These are phyloP conservation scores for Nakazawaea populi DNA, from an alignment of 805 yeast species.

Conservation along the genomic window DNA sequence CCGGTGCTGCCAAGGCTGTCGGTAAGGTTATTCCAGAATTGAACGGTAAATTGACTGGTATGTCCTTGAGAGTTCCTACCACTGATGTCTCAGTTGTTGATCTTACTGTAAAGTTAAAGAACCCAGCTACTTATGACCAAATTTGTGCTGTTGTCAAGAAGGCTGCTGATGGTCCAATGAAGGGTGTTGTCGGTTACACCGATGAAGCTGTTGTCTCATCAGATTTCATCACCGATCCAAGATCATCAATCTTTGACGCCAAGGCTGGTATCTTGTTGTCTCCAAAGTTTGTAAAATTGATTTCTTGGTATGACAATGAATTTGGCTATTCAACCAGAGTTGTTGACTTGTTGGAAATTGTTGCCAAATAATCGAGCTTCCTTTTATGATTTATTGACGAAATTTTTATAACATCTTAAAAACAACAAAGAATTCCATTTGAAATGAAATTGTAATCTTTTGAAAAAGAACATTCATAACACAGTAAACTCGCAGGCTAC, in stretches of 20 bases:
- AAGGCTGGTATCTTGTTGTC: conserved; percentile 66
- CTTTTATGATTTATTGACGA: background rate
- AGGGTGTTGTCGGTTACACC: conserved; percentile 65
- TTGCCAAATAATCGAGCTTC: conserved; percentile 31
- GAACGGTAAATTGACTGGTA: conserved; percentile 69
- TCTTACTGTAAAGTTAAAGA: conserved; percentile 58
- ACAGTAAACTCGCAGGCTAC: too few species aligned
- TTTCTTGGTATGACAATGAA: conserved; percentile 73
- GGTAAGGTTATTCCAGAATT: conserved; percentile 69
- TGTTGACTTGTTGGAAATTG: conserved; percentile 63
- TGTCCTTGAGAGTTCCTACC: conserved; percentile 72
- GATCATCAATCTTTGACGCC: conserved; percentile 64
- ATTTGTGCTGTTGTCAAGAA: conserved; percentile 53
- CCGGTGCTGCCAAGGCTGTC: conserved; percentile 76
- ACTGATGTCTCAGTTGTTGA: conserved; percentile 69
- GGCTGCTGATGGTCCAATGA: conserved; percentile 53
- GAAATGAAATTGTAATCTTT: too few species aligned
- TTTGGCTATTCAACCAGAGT: conserved; percentile 75
- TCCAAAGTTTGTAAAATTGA: conserved; percentile 64
- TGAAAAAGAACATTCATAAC: too few species aligned
- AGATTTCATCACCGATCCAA: conserved; percentile 57
- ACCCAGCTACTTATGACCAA: conserved; percentile 56
- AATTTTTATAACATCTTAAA: background rate
- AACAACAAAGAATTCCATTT: too few species aligned
- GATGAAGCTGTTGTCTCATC: conserved; percentile 67